Evolutionary conservation across 371 early-diverging fungal genomes (phyloP), one percentile per base, ranked within the genome.

Genomic region (Haplosporangium sp.): DNA sequence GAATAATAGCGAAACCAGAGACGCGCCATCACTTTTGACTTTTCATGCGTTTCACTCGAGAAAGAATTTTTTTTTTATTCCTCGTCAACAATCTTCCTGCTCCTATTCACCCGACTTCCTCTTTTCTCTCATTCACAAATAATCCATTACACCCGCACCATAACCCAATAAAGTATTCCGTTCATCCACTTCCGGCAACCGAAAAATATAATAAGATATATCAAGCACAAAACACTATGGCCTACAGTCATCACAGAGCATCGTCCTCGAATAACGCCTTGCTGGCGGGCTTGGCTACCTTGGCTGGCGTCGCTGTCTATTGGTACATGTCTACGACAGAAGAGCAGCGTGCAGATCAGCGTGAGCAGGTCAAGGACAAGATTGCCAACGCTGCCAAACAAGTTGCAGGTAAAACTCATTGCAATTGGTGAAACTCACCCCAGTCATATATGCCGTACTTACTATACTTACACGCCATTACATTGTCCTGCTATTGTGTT

Each of bases 261-360:
- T 21, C 43, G 2, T 11, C 41, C 7, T 12, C 57, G 4, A 64
- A 55, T 55, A 72, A 72, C 42, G 45, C 68, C 18, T 5, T 67
- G 40, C 10, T 77, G 14, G 68, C 64, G 12, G 59, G 68, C 14
- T 29, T 72, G 23, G 37, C 68, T 20, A 45, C 79, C 18, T 46
- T 71, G 20, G 67, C 68, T 9, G 46, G 79, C 21, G 58, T 64
- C 46, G 18, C 53, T 23, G 65, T 59, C 48, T 77, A 67, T 55
- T 77, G 79, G 79, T 77, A 68, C 51, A 77, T 77, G 79, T 12
- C 79, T 42, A 77, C 79, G 20, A 77, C 72, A 18, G 79, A 77
- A 41, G 79, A 77, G 23, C 53, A 77, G 52, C 79, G 79, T 23
- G 68, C 68, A 2, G 50, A 41, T 10, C 72, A 77, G 23, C 64